A percentile compares a stretch with the other conserved stretches of the same genome.
phyloP scores from a whole-genome alignment of 2,329 filamentous ascomycete genomes.

The Lomentospora prolificans region DNA sequence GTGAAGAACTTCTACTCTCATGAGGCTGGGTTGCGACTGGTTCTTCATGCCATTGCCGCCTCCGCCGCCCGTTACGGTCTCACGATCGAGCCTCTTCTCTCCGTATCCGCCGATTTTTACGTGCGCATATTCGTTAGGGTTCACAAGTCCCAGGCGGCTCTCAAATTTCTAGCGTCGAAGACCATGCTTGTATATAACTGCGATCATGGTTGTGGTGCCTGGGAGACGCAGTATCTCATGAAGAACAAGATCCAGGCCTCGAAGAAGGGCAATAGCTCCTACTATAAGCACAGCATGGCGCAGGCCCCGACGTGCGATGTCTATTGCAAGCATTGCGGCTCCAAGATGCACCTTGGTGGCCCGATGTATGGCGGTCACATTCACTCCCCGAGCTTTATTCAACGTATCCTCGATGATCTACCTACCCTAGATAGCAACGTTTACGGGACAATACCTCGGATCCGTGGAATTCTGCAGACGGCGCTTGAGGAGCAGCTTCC shows the following conservation, averaged over 20 bases:
- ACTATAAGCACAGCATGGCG: conserved; percentile 70
- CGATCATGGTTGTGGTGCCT: conserved; percentile 83
- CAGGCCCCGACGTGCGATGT: conserved; percentile 58
- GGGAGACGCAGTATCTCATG: conserved; percentile 71
- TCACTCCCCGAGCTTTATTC: conserved; percentile 75
- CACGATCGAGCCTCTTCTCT: conserved; percentile 81
- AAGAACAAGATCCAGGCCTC: conserved; percentile 50
- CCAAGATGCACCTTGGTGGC: conserved; percentile 77
- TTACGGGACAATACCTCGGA: conserved; percentile 71
- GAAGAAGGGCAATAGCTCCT: conserved; percentile 60
- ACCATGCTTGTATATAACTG: conserved; percentile 92
- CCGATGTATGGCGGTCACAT: conserved; percentile 93
- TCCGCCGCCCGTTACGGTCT: conserved; percentile 79
- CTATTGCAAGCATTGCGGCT: conserved; percentile 73
- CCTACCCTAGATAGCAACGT: conserved; percentile 54
- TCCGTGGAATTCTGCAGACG: conserved; percentile 85
- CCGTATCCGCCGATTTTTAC: conserved; percentile 94
- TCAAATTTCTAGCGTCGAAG: conserved; percentile 84
- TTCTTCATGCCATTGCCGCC: conserved; percentile 71
- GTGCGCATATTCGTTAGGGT: conserved; percentile 80
- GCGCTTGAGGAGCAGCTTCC: conserved; percentile 64
- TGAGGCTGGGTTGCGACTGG: conserved; percentile 78
- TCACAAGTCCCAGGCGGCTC: conserved; percentile 66
- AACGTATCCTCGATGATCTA: conserved; percentile 64
- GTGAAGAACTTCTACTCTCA: conserved; percentile 79